These are phyloP conservation scores for Aspergillus pseudoglaucus DNA, from an alignment of 2,329 filamentous ascomycete species.

Conservation along the genomic window DNA sequence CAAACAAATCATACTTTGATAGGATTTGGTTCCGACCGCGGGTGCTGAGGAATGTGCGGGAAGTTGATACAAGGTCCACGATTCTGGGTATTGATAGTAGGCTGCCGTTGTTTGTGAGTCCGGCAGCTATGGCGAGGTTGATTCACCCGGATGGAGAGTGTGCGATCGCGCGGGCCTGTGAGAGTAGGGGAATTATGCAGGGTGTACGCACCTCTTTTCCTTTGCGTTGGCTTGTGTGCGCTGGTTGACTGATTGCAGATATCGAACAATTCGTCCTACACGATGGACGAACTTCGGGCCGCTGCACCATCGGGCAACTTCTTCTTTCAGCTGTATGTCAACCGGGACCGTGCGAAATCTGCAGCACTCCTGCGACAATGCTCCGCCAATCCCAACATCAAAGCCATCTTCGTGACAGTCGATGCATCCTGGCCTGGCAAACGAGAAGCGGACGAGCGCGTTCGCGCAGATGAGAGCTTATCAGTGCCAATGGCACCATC, in stretches of 20 bases:
- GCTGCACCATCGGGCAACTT: slow-evolving; percentile 38
- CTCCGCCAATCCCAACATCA: slow-evolving; percentile 36
- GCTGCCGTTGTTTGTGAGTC: slow-evolving; percentile 58
- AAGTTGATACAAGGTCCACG: slow-evolving; percentile 45
- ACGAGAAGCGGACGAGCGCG: slow-evolving; percentile 52
- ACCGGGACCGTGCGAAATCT: slow-evolving; percentile 46
- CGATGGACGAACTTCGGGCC: slow-evolving; percentile 49
- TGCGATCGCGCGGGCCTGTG: slow-evolving; percentile 50
- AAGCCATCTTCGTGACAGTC: slow-evolving; percentile 48
- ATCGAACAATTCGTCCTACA: slow-evolving; percentile 56
- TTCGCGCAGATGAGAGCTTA: slow-evolving; percentile 41
- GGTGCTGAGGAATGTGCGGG: slow-evolving; percentile 51
- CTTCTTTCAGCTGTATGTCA: slow-evolving; percentile 53
- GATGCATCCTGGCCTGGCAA: slow-evolving; percentile 51
- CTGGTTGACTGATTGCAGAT: slow-evolving; percentile 29
- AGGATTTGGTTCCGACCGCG: slow-evolving; percentile 55
- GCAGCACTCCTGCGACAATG: slow-evolving; percentile 40
- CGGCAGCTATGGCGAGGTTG: slow-evolving; percentile 58
- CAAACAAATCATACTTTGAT: slow-evolving; percentile 51
- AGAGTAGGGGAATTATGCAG: slow-evolving; percentile 49
- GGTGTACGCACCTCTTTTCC: slow-evolving; percentile 31
- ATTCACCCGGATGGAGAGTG: slow-evolving; percentile 61
- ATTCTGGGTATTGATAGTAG: slow-evolving; percentile 50
- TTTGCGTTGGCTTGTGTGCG: neutral
- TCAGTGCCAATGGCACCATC: slow-evolving; percentile 40